Conservation (phyloP, 169 alveolate genomes). For the Eimeria brunetti region DNA sequence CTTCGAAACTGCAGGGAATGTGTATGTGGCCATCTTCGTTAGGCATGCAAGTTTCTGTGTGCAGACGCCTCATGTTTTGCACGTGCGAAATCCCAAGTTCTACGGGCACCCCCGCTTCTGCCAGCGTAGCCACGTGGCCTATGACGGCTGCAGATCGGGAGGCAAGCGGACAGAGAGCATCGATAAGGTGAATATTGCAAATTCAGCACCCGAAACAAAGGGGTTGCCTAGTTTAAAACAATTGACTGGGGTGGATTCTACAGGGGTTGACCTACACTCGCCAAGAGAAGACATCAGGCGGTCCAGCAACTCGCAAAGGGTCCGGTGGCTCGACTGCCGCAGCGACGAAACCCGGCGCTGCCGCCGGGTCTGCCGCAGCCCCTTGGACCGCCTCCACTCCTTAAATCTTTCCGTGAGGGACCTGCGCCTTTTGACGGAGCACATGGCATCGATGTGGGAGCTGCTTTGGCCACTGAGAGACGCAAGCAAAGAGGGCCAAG, state of each 20-base stretch:
- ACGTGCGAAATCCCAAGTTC: constrained; percentile 47
- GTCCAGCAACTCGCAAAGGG: constrained; percentile 57
- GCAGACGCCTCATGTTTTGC: constrained; percentile 62
- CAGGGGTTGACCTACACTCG: background rate
- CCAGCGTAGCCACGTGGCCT: constrained; percentile 44
- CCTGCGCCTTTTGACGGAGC: constrained; percentile 50
- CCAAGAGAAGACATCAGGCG: constrained; percentile 58
- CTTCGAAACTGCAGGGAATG: constrained; percentile 36
- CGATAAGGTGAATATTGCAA: background rate
- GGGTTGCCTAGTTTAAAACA: background rate
- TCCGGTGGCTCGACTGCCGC: constrained; percentile 47
- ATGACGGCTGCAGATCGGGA: constrained; percentile 1
- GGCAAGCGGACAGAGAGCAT: background rate
- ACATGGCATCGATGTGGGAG: constrained; percentile 67
- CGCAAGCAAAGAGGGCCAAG: constrained; percentile 41
- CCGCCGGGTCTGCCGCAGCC: background rate
- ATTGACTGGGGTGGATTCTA: background rate
- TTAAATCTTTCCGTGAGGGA: background rate
- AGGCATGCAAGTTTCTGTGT: constrained; percentile 41
- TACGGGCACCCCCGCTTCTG: constrained; percentile 64
- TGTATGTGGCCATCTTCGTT: constrained; percentile 13
- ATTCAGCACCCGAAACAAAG: no score
- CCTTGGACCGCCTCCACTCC: background rate
- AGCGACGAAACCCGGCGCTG: constrained; percentile 2
- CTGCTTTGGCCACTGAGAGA: constrained; percentile 39